Evolutionary conservation across 495 filamentous ascomycete genomes (phyloP).

Genomic region (Xylaria grammica): DNA sequence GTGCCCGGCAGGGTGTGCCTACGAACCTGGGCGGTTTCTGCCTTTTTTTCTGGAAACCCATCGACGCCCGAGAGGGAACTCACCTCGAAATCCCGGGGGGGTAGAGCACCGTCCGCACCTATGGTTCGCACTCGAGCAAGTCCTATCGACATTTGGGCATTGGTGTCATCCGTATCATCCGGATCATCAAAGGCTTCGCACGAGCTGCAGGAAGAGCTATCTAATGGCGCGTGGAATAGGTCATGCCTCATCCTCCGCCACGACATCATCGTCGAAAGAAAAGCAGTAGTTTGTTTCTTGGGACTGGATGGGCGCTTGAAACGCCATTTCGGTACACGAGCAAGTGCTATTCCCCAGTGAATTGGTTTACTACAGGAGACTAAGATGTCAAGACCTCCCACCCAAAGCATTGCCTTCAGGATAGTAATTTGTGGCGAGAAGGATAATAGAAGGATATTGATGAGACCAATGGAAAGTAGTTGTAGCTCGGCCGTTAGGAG

Average conservation of each 20-base stretch:
- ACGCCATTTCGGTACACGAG: slow-evolving; percentile 89
- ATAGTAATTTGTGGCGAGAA: slow-evolving; percentile 84
- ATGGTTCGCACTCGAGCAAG: slow-evolving; percentile 17
- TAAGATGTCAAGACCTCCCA: slow-evolving; percentile 80
- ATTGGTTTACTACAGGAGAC: slow-evolving; percentile 75
- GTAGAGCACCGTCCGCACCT: not conserved
- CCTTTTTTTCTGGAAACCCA: slow-evolving; percentile 20
- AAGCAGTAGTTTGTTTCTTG: slow-evolving; percentile 30
- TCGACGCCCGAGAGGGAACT: not conserved
- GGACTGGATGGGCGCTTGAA: slow-evolving; percentile 61
- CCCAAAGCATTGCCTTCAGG: slow-evolving; percentile 82
- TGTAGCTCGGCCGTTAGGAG: slow-evolving; percentile 85
- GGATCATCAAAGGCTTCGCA: slow-evolving; percentile 37
- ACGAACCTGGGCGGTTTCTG: slow-evolving; percentile 34
- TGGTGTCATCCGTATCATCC: slow-evolving; percentile 27
- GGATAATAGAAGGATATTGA: slow-evolving; percentile 81
- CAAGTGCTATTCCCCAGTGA: slow-evolving; percentile 84
- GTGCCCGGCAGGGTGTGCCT: slow-evolving; percentile 61
- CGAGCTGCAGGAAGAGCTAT: slow-evolving; percentile 39
- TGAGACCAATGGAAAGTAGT: slow-evolving; percentile 78
- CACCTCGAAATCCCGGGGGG: not conserved
- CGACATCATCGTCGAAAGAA: slow-evolving; percentile 37
- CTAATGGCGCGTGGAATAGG: slow-evolving; percentile 33
- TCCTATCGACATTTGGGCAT: slow-evolving; percentile 12
- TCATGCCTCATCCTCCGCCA: slow-evolving; percentile 39